Base-by-base conservation (phyloP, 2,329 filamentous ascomycete species). In the Fusarium marasasianum region DNA sequence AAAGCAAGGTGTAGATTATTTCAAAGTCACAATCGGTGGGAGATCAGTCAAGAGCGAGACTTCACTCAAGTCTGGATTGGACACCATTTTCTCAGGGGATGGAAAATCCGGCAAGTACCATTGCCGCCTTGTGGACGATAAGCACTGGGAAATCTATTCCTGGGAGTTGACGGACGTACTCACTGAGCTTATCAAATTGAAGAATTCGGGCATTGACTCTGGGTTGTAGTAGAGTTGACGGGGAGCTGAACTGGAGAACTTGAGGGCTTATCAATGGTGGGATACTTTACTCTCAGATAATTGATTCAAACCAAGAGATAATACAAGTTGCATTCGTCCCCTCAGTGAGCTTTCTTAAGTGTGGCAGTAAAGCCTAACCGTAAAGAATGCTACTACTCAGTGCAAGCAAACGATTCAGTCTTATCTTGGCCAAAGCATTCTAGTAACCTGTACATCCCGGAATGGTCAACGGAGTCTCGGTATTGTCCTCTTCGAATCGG, bases 181-280 rank as follows among this genome's bases (percentile, higher is more conserved):
- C 8, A 14, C 3, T 4, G 44, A 47, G 12, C 44, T 22, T 47
- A 6, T 7, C 4, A 2, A 1, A 20, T 10, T 29, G 5, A 5
- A 31, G 29, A 31, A 11, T 12, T 33, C 44, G 6, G 44, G 44
- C 1, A 10, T 29, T 29, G 24, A 29, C 24, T 29, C 24, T 47
- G 12, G 24, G 12, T 5, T 47, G 12, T 20, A 47, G 44, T 20
- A 47, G 44, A 29, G 12, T 47, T 47, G 1, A 47, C 12, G 10
- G 4, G 17, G 24, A 14, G 44, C 44, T 17, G 8, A 20, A 20
- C 3, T 17, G 8, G 24, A 20, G 24, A 47, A 5, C 44, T 4
- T 20, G 12, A 29, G 18, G 44, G 18, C 44, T 45, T 6, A 14
- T 26, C 4, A 20, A 26, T 26, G 0, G 8, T 26, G 17, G 5